Evolutionary conservation across 176 grass and related monocot genomes (phyloP), one percentile per base, ranked within the genome.

Genomic region (Musa acuminata): DNA sequence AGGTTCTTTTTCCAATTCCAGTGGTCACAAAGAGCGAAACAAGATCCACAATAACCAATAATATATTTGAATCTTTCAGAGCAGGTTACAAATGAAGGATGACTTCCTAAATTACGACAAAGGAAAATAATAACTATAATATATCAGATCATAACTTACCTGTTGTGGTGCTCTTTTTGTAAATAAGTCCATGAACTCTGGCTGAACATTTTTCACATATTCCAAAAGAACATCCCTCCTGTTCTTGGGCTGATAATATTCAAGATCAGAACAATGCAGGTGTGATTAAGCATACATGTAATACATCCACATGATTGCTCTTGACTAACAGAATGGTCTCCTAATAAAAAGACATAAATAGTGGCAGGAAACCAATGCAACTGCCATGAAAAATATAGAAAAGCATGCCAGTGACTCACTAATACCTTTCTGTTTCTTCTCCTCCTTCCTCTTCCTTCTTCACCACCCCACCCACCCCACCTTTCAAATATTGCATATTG

Each of bases 161-260:
- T 93, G 93, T 59, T 86, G 20, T 25, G 93, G 87, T 57, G 93
- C 93, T 81, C 85, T 87, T 87, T 90, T 93, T 11, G 90, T 62
- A 70, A 97, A 97, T 73, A 97, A 77, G 27, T 97, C 93, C 93
- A 97, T 88, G 75, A 97, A 93, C 78, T 93, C 93, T n/a, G 93
- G 93, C 52, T 97, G 75, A 43, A 97, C 90, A 72, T 83, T 90
- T 87, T 84, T 97, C 5, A 88, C 83, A 52, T 97, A 97, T 82
- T 97, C 90, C 54, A 97, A 80, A 20, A 97, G 87, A 80, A 97
- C 86, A 19, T 88, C 90, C 86, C 90, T 90, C 80, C 83, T 82
- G 64, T 79, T 88, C 62, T 90, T 93, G 5, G 89, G 87, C 93
- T 92, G 82, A 67, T 29, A 76, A 78, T 26, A 83, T 64, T 67